Conservation (phyloP, 805 yeast genomes). For the Komagataella kurtzmanii region DNA sequence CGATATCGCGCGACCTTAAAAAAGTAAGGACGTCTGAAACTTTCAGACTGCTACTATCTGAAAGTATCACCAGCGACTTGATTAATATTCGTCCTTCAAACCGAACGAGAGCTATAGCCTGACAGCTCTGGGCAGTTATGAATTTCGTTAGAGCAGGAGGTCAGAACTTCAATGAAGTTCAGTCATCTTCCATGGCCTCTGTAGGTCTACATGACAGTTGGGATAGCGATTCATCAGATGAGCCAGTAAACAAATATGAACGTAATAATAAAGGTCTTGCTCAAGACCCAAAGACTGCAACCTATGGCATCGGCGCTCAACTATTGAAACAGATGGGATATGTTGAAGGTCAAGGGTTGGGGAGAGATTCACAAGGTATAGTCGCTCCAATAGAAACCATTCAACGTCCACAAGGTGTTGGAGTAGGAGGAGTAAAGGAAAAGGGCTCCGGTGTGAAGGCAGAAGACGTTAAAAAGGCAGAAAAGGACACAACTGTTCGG, state of each 20-base stretch:
- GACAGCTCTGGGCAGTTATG: neutral
- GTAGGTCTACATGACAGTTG: neutral
- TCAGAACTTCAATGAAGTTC: neutral
- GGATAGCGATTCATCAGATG: neutral
- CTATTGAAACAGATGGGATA: slow-evolving; percentile 81
- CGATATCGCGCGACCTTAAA: neutral
- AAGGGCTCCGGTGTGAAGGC: slow-evolving; percentile 4
- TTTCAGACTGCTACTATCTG: neutral
- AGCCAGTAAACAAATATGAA: neutral
- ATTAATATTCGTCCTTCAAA: neutral
- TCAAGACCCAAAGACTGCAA: neutral
- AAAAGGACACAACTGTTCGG: slow-evolving; percentile 6
- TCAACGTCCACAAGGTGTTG: slow-evolving; percentile 52
- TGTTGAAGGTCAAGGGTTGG: slow-evolving; percentile 75
- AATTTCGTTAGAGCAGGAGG: neutral
- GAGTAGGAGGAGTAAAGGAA: slow-evolving; percentile 48
- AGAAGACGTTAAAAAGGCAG: slow-evolving; percentile 6
- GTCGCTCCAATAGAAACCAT: slow-evolving; percentile 67
- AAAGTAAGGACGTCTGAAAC: neutral
- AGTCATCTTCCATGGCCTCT: neutral
- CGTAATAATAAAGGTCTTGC: neutral
- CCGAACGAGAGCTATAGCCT: neutral
- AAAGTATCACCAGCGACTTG: neutral
- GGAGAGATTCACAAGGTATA: slow-evolving; percentile 59
- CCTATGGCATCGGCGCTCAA: slow-evolving; percentile 78